Evolutionary conservation across 2,329 filamentous ascomycete genomes (phyloP).

Genomic region (Ophidiomyces ophidiicola): DNA sequence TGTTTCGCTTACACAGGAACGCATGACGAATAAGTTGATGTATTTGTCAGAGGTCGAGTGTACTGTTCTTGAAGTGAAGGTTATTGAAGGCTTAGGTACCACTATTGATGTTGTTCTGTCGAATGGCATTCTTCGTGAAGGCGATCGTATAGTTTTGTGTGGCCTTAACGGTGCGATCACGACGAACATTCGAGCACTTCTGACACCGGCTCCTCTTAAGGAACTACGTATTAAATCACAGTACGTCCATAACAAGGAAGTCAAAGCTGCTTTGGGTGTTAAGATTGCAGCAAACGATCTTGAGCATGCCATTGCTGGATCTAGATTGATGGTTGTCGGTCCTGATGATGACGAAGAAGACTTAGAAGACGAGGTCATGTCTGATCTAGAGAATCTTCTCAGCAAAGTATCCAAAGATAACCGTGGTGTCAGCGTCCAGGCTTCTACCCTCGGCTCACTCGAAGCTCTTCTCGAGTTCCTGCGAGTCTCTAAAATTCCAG

Average conservation of each 20-base stretch:
- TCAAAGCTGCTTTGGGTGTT: slow-evolving; percentile 95
- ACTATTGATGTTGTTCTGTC: slow-evolving; percentile 95
- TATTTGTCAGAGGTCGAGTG: slow-evolving; percentile 96
- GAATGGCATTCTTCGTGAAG: slow-evolving; percentile 88
- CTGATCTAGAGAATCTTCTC: slow-evolving; percentile 81
- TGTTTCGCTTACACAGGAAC: slow-evolving; percentile 81
- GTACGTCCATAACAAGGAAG: slow-evolving; percentile 98
- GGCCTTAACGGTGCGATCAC: slow-evolving; percentile 93
- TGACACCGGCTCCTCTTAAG: slow-evolving; percentile 85
- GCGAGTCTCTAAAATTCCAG: slow-evolving; percentile 89
- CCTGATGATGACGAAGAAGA: slow-evolving; percentile 95
- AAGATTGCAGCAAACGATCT: slow-evolving; percentile 96
- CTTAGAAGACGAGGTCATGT: slow-evolving; percentile 90
- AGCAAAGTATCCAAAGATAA: slow-evolving; percentile 84
- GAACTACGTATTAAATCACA: slow-evolving; percentile 89
- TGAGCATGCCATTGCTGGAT: slow-evolving; percentile 91
- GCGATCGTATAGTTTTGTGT: slow-evolving; percentile 86
- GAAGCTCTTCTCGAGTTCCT: slow-evolving; percentile 95
- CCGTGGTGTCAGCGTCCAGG: slow-evolving; percentile 91
- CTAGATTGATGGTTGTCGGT: slow-evolving; percentile 83
- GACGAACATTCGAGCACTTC: slow-evolving; percentile 85
- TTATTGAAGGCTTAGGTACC: slow-evolving; percentile 96
- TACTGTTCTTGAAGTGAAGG: slow-evolving; percentile 96
- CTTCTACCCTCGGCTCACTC: slow-evolving; percentile 90
- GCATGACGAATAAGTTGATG: slow-evolving; percentile 95